phyloP scores from a whole-genome alignment of 1,139 yeast genomes.

The Debaryomycetaceae sp. region DNA sequence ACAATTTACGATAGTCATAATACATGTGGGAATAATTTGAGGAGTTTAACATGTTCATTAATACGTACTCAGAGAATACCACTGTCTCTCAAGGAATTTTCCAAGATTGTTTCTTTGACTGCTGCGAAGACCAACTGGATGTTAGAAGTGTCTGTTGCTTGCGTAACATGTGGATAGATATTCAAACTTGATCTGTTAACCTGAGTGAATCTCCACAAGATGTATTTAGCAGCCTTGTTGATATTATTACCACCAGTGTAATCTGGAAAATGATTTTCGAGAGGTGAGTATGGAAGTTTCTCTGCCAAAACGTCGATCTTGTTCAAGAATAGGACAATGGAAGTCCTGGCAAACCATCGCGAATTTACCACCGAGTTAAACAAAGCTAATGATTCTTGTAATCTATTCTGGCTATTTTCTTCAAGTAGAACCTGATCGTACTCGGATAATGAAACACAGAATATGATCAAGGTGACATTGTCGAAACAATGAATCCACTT shows the following conservation, averaged over 20 bases:
- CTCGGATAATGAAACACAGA: slow-evolving; percentile 87
- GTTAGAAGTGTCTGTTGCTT: slow-evolving; percentile 90
- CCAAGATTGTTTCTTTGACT: slow-evolving; percentile 83
- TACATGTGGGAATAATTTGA: neutral
- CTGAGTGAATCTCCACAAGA: slow-evolving; percentile 86
- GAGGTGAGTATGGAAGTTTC: slow-evolving; percentile 75
- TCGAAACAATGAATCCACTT: slow-evolving; percentile 97
- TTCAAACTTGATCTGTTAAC: slow-evolving; percentile 79
- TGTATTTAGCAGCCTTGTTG: slow-evolving; percentile 91
- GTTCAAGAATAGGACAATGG: slow-evolving; percentile 80
- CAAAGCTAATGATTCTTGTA: slow-evolving; percentile 79
- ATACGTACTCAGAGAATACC: slow-evolving; percentile 53
- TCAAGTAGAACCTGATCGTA: slow-evolving; percentile 85
- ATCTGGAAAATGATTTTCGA: slow-evolving; percentile 83
- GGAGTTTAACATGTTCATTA: neutral
- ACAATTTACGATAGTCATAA: neutral
- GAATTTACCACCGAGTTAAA: slow-evolving; percentile 91
- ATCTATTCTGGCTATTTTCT: slow-evolving; percentile 73
- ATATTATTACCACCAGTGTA: slow-evolving; percentile 87
- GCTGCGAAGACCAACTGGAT: slow-evolving; percentile 88
- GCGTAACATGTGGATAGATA: slow-evolving; percentile 87
- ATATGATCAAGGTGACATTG: slow-evolving; percentile 83
- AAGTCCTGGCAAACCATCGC: slow-evolving; percentile 88
- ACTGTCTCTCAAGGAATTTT: slow-evolving; percentile 78
- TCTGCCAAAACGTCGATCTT: slow-evolving; percentile 89